Evolutionary conservation across 176 grass and related monocot genomes (phyloP).

Genomic region (Raddia guianensis): DNA sequence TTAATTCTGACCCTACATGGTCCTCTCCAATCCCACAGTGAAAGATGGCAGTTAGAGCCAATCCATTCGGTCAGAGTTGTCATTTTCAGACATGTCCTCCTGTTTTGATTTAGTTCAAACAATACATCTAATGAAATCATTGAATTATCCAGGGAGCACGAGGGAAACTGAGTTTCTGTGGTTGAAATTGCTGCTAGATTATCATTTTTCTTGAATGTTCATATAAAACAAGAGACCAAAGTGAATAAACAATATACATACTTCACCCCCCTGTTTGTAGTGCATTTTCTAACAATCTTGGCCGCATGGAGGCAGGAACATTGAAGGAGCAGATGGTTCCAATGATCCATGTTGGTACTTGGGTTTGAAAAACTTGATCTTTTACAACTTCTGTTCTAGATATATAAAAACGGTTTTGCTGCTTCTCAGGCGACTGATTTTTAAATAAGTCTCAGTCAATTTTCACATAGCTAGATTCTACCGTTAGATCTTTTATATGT

Average conservation of each 20-base stretch:
- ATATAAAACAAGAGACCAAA: conserved; percentile 2
- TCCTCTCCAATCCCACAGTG: neutral
- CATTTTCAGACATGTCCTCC: neutral
- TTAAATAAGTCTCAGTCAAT: too few species aligned
- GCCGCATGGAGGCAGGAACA: neutral
- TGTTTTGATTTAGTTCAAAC: conserved; percentile 28
- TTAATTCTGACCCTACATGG: conserved; percentile 14
- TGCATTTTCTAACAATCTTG: conserved; percentile 10
- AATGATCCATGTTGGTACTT: too few species aligned
- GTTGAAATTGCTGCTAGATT: neutral
- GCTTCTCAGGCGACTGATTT: too few species aligned
- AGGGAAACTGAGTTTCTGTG: neutral
- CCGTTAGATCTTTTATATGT: too few species aligned
- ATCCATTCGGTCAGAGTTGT: conserved; percentile 23
- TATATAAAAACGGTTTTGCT: too few species aligned
- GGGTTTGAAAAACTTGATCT: too few species aligned
- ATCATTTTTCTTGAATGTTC: conserved; percentile 18
- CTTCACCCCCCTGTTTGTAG: neutral
- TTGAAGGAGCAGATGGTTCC: conserved; percentile 9
- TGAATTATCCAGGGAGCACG: neutral
- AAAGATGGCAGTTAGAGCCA: neutral
- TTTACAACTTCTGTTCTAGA: too few species aligned
- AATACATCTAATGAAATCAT: conserved; percentile 13
- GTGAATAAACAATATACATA: conserved; percentile 12
- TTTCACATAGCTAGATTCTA: too few species aligned